Base-by-base conservation (phyloP, 352 stramenopile species). In the Globisporangium nodosum region DNA sequence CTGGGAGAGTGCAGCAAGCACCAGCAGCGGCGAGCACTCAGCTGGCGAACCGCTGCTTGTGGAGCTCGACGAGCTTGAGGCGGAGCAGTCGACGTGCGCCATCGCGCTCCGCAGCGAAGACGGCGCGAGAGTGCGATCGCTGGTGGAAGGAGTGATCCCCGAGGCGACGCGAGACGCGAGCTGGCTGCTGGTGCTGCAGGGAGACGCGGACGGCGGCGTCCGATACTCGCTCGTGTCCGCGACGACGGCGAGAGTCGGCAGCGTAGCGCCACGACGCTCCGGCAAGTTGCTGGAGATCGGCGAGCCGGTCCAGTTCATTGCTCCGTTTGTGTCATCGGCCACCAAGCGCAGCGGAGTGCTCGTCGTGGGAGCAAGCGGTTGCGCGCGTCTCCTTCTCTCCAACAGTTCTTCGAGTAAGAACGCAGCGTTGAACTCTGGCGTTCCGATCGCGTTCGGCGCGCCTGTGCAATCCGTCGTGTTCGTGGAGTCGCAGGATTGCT, bases 21-120 rank as follows among this genome's bases (percentile, higher is more conserved):
- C 7, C 1, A 31, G 47, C 46, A 16, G 18, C 57, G 54, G 37
- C 54, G 24, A 49, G 12, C 52, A 33, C 21, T 1, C 27, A 51
- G 31, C 51, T 39, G 3, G 39, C 56, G 35, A 51, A 39, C 11
- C 42, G 12, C 21, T 30, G 3, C 16, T 16, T 5, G 11, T 67
- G 1, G 71, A 92, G 47, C 47, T 92, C 8, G 70, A 86, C 1
- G 70, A 71, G 12, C 58, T 92, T 0, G 82, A 92, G 66, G 82
- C 69, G 2, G 76, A 92, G 21, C 78, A 85, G n/a, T 84, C 79
- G 5, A 88, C 76, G 40, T 74, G 68, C 31, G 50, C 72, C 12
- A 27, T 73, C 30, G 69, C 65, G 11, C 48, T 73, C 21, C 49
- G 58, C 58, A 58, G 53, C n/a, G 35, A 56, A 18, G 55, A 66